Percentiles rank a stretch among this genome's conserved stretches.
Conservation (phyloP, 2,329 filamentous ascomycete species). For the Colletotrichum sp. region DNA sequence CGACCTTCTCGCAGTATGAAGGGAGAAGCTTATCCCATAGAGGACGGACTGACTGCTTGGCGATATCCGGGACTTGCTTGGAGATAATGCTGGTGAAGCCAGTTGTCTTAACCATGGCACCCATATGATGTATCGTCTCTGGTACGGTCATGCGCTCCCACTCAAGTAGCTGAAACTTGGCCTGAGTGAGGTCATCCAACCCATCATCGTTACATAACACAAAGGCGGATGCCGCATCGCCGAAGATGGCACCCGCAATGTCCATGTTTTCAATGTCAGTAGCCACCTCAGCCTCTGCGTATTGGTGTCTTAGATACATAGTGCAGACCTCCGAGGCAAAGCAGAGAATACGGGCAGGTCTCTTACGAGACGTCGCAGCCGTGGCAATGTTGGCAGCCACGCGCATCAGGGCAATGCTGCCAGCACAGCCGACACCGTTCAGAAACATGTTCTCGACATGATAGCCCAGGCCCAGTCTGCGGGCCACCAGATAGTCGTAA, state of each 20-base stretch:
- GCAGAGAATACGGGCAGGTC: constrained; percentile 26
- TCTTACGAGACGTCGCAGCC: constrained; percentile 18
- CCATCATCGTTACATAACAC: constrained; percentile 26
- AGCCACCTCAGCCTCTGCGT: constrained; percentile 24
- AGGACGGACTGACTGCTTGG: background rate
- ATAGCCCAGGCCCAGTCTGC: constrained; percentile 31
- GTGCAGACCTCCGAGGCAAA: constrained; percentile 29
- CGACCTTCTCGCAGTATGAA: background rate
- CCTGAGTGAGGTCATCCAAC: background rate
- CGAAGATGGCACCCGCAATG: constrained; percentile 28
- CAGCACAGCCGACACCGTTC: constrained; percentile 42
- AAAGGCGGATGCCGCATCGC: constrained; percentile 27
- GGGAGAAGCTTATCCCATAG: background rate
- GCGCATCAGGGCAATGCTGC: constrained; percentile 35
- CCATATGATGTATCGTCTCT: constrained; percentile 1
- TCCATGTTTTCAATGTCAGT: constrained; percentile 21
- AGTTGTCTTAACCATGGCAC: constrained; percentile 1
- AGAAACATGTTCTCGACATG: constrained; percentile 37
- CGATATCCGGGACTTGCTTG: background rate
- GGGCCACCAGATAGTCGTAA: constrained; percentile 39
- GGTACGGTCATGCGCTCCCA: background rate
- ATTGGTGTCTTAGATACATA: constrained; percentile 18
- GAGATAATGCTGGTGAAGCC: constrained; percentile 5
- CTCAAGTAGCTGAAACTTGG: background rate
- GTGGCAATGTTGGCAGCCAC: constrained; percentile 25